These are phyloP conservation scores for Neurospora sp. DNA, from an alignment of 2,329 filamentous ascomycete species.

Conservation along the genomic window DNA sequence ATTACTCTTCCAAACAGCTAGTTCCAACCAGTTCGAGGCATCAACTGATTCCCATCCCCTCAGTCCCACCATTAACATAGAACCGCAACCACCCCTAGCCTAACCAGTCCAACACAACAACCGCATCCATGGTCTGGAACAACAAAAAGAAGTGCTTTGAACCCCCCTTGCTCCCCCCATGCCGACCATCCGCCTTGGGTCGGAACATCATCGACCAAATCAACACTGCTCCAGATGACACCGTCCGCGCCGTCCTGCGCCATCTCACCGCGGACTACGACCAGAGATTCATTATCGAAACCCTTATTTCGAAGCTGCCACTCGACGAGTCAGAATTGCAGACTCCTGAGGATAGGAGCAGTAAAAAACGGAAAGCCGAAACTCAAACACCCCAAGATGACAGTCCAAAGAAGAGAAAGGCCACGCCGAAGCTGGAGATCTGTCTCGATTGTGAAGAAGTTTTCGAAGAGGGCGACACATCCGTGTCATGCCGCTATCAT, in stretches of 20 bases:
- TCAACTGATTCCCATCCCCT: neutral
- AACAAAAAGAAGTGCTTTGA: neutral
- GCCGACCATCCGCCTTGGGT: neutral
- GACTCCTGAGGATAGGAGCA: neutral
- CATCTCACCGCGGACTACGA: neutral
- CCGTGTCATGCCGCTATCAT: neutral
- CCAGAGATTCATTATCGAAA: neutral
- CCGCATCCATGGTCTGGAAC: neutral
- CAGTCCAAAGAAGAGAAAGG: neutral
- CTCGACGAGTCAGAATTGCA: neutral
- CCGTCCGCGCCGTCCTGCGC: neutral
- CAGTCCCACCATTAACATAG: too few relatives aligned
- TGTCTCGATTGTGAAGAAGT: neutral
- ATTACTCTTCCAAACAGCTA: neutral
- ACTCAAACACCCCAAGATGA: neutral
- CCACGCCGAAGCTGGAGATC: neutral
- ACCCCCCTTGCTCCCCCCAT: neutral
- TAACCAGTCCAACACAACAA: too few relatives aligned
- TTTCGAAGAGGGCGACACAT: neutral
- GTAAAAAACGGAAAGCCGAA: neutral
- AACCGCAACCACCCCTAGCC: too few relatives aligned
- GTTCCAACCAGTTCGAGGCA: neutral
- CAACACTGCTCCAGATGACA: neutral
- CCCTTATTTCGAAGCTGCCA: neutral
- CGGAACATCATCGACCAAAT: neutral